Conservation (phyloP, 441 rosid genomes). For the Gossypium schwendimanii region DNA sequence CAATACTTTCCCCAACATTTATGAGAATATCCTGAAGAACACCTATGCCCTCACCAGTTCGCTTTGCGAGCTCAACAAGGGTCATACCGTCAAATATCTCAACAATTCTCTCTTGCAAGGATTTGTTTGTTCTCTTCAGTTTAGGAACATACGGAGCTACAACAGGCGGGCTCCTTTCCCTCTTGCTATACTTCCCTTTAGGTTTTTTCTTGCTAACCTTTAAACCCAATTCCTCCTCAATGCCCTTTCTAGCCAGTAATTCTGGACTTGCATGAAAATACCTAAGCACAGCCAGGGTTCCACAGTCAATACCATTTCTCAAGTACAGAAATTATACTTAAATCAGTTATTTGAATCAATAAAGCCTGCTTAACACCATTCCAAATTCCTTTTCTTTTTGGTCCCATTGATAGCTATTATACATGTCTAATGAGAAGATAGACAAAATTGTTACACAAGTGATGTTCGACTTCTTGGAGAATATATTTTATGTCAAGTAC, state of each 20-base stretch:
- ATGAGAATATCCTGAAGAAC: slow-evolving; percentile 62
- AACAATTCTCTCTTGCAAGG: slow-evolving; percentile 48
- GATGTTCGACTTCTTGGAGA: neutral
- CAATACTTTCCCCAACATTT: slow-evolving; percentile 72
- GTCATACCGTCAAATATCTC: slow-evolving; percentile 88
- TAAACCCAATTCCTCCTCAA: slow-evolving; percentile 36
- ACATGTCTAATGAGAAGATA: neutral
- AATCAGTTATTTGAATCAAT: slow-evolving; percentile 2
- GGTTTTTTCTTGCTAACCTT: slow-evolving; percentile 36
- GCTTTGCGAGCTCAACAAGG: slow-evolving; percentile 67
- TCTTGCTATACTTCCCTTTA: slow-evolving; percentile 61
- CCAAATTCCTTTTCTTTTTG: neutral
- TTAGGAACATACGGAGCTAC: slow-evolving; percentile 71
- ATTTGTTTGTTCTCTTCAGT: slow-evolving; percentile 40
- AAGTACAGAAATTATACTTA: slow-evolving; percentile 6
- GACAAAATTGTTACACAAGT: neutral
- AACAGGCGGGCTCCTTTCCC: slow-evolving; percentile 47
- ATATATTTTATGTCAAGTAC: neutral
- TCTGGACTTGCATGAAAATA: slow-evolving; percentile 54
- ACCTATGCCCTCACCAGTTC: slow-evolving; percentile 48
- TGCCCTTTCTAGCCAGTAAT: slow-evolving; percentile 38
- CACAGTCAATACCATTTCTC: slow-evolving; percentile 3
- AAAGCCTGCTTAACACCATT: slow-evolving; percentile 5
- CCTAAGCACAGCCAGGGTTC: slow-evolving; percentile 29
- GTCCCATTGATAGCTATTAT: neutral